Evolutionary conservation across 2,329 filamentous ascomycete genomes (phyloP), one percentile per base, ranked within the genome.

Genomic region (Talaromyces verruculosus): DNA sequence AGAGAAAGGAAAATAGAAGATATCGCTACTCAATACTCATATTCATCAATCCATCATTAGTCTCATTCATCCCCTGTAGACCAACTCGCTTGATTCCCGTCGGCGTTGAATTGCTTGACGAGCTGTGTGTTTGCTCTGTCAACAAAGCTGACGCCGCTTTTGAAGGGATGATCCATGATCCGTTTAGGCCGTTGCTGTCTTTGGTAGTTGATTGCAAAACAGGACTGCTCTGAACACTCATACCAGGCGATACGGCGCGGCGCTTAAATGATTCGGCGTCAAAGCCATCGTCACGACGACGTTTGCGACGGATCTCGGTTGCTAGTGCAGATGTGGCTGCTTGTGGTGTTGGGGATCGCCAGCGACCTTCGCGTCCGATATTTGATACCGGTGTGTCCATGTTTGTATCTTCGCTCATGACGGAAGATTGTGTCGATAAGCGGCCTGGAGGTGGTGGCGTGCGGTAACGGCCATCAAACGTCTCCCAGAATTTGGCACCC

Each of bases 1-100:
- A 22, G 10, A 61, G 8, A n/a, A 43, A 49, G 15, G 47, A 41
- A 49, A 39, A 39, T 51, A 33, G 11, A 8, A 25, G 25, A 35
- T 19, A 35, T 22, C 11, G 11, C 47, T 79, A 97, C 77, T 97
- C 93, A 73, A 97, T 97, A 77, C 91, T 97, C 91, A 98, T 95
- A 72, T 94, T 93, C 90, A 97, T 97, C 69, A 97, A 84, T 1
- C 93, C 91, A 76, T 97, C 94, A 75, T 92, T 92, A n/a, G 94
- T 94, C 78, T 97, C 94, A 19, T 87, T 90, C 93, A 98, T 97
- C 0, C 93, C 92, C 78, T 97, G 93, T 71, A 96, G 85, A 8
- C 92, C 92, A 15, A 96, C 84, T 39, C 91, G 68, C 83, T 89
- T 85, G 35, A 77, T 71, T n/a, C 84, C 85, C 71, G 84, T 81